phyloP scores from a whole-genome alignment of 2,329 filamentous ascomycete genomes.

The Epichloe bromicola region DNA sequence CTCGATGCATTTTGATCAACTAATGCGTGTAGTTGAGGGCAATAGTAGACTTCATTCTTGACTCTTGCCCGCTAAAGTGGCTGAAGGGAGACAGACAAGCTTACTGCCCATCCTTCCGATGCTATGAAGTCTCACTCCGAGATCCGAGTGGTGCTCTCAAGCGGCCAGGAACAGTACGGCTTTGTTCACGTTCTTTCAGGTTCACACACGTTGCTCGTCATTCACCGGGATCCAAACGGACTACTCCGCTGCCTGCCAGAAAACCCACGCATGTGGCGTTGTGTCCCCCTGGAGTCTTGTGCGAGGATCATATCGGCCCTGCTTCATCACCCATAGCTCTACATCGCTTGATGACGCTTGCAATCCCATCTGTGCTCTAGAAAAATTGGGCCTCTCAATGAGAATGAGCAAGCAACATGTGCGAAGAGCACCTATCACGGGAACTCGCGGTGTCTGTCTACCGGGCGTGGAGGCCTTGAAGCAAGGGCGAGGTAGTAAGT shows the following conservation, averaged over 20 bases:
- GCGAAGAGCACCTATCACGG: background rate
- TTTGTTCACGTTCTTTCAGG: background rate
- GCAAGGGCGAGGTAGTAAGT: too few species aligned
- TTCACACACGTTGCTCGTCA: background rate
- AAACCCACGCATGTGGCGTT: background rate
- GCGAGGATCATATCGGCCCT: conserved; percentile 6
- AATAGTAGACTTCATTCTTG: background rate
- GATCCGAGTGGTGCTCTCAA: background rate
- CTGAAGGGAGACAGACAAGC: background rate
- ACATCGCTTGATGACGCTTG: conserved; percentile 6
- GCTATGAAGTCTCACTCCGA: background rate
- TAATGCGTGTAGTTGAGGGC: background rate
- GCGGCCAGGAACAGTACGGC: background rate
- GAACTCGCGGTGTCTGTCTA: too few species aligned
- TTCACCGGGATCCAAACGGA: background rate
- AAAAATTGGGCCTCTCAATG: background rate
- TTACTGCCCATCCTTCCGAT: background rate
- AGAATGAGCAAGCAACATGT: background rate
- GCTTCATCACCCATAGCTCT: background rate
- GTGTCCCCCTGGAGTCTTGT: conserved; percentile 1
- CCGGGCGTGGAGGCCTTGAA: too few species aligned
- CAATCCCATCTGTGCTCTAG: background rate
- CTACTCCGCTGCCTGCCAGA: background rate
- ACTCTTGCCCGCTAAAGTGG: background rate
- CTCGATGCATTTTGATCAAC: background rate